Evolutionary conservation across 116 monocot species (phyloP).

Genomic region (Phalaenopsis hybrid): DNA sequence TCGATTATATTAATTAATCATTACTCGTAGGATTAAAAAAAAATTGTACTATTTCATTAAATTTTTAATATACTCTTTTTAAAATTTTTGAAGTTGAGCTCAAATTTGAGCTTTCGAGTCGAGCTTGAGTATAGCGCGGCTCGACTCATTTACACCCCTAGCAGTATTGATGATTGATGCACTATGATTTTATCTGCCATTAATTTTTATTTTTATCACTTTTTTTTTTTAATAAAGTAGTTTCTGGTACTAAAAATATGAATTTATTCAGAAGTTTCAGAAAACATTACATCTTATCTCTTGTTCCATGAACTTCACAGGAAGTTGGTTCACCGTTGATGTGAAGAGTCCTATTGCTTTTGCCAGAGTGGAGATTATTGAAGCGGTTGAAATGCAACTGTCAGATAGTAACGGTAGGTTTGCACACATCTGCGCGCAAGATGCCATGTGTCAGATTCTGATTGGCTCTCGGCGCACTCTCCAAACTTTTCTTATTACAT

Average conservation of each 20-base stretch:
- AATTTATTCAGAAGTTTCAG: neutral
- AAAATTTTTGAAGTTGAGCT: no score
- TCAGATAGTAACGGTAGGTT: constrained; percentile 71
- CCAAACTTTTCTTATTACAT: neutral
- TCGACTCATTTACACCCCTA: no score
- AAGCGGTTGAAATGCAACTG: constrained; percentile 74
- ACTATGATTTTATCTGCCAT: neutral
- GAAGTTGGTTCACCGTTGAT: constrained; percentile 69
- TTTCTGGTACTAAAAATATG: neutral
- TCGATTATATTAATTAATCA: no score
- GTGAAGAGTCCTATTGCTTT: constrained; percentile 67
- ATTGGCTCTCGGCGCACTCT: neutral
- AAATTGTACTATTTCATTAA: no score
- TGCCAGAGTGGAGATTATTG: constrained; percentile 68
- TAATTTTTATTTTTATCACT: neutral
- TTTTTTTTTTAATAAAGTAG: neutral
- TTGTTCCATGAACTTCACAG: constrained; percentile 24
- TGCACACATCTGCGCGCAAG: no score
- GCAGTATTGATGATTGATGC: neutral
- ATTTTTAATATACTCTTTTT: no score
- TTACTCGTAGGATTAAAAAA: no score
- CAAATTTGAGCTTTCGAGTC: no score
- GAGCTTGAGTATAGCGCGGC: no score
- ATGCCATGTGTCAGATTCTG: no score
- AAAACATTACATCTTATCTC: neutral